Conservation (phyloP, 768 basidiomycete genomes). For the Lentinus brumalis region DNA sequence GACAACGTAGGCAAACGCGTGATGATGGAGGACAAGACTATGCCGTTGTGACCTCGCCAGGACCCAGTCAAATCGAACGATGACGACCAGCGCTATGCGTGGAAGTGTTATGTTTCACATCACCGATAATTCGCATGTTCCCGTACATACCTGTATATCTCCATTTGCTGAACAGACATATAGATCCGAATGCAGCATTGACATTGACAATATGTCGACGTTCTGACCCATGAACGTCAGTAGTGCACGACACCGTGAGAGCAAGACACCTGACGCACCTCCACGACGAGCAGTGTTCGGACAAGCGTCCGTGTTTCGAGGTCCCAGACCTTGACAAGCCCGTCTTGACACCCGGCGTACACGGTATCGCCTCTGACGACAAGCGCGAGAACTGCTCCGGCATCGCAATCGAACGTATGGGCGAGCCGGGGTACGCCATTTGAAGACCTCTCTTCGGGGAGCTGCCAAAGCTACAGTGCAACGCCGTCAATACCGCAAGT, state of each 20-base stretch:
- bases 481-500: not conserved
- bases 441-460: conserved; percentile 32
- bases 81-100: conserved; percentile 70
- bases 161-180: conserved; percentile 56
- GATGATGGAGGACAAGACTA: conserved; percentile 78
- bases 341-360: conserved; percentile 93
- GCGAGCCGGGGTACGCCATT: conserved; percentile 45
- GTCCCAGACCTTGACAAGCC: conserved; percentile 89
- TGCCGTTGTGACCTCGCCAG: conserved; percentile 82
- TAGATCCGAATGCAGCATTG: conserved; percentile 59
- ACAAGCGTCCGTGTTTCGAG: conserved; percentile 87
- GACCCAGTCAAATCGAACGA: conserved; percentile 84
- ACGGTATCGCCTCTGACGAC: conserved; percentile 75
- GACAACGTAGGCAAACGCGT: conserved; percentile 32
- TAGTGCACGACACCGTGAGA: too few species aligned
- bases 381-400: conserved; percentile 84
- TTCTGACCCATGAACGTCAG: conserved; percentile 41
- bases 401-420: conserved; percentile 70
- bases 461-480: conserved; percentile 63
- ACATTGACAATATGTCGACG: conserved; percentile 81
- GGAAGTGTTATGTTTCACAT: not conserved
- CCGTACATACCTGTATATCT: conserved; percentile 59
- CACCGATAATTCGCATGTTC: not conserved
- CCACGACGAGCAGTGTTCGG: conserved; percentile 83
- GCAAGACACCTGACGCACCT: conserved; percentile 44